Percentiles rank a stretch among this genome's conserved stretches.
Conservation (phyloP, 2,329 filamentous ascomycete genomes). For the Phialemoniopsis sp. region DNA sequence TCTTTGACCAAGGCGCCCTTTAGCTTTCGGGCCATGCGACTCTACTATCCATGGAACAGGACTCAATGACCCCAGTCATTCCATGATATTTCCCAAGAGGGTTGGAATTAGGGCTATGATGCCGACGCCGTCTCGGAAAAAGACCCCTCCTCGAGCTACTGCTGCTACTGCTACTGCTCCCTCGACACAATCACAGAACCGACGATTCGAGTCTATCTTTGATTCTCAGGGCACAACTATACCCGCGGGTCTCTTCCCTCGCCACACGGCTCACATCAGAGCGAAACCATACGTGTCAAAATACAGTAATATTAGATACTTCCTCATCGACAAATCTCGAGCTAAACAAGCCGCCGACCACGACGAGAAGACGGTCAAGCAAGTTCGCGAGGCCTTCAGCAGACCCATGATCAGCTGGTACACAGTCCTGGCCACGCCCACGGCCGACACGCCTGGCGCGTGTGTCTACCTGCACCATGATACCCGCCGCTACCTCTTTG, state of each 20-base stretch:
- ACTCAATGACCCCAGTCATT: no score
- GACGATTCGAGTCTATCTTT: not conserved
- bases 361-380: not conserved
- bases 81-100: no score
- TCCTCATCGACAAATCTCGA: not conserved
- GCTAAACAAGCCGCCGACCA: not conserved
- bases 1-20: no score
- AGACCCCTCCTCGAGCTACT: no score
- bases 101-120: no score
- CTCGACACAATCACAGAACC: no score
- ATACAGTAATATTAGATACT: not conserved
- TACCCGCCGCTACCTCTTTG: slow-evolving; percentile 79
- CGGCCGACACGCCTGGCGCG: slow-evolving; percentile 82
- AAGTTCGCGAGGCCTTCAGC: slow-evolving; percentile 23
- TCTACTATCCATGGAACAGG: no score
- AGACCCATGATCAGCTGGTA: slow-evolving; percentile 66
- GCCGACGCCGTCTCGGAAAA: no score
- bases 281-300: not conserved
- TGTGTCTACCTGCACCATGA: slow-evolving; percentile 76
- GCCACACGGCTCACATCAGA: not conserved
- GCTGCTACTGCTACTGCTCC: no score
- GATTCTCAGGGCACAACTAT: not conserved
- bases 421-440: slow-evolving; percentile 76
- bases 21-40: no score
- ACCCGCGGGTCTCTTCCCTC: slow-evolving; percentile 3